Percentiles rank a stretch among this genome's conserved stretches.
Conservation (phyloP, 2,329 filamentous ascomycete genomes). For the Teratosphaeria epicoccoides region DNA sequence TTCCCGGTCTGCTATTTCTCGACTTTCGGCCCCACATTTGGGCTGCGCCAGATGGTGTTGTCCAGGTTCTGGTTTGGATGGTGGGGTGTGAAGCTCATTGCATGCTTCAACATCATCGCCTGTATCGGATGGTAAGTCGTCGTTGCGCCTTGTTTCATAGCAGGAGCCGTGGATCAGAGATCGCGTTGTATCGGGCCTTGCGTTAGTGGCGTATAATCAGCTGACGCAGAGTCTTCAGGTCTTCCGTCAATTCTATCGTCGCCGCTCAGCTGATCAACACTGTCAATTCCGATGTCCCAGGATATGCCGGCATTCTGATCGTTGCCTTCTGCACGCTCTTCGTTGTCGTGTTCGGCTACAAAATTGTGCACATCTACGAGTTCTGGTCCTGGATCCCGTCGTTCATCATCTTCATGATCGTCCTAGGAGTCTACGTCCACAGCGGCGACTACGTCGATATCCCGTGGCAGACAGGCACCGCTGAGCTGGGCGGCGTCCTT, state of each 20-base stretch:
- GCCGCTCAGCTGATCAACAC: constrained; percentile 68
- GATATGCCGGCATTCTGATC: constrained; percentile 63
- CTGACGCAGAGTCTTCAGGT: constrained; percentile 49
- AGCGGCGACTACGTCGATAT: constrained; percentile 54
- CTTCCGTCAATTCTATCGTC: constrained; percentile 67
- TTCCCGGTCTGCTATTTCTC: constrained; percentile 66
- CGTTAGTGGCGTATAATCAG: not conserved
- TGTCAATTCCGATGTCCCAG: constrained; percentile 58
- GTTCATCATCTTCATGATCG: constrained; percentile 61
- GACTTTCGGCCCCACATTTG: constrained; percentile 63
- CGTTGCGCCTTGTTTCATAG: not conserved
- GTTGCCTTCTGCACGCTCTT: constrained; percentile 58
- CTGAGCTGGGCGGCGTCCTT: constrained; percentile 52
- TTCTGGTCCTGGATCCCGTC: constrained; percentile 65
- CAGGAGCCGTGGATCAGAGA: not conserved
- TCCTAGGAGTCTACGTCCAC: constrained; percentile 57
- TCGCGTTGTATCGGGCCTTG: not conserved
- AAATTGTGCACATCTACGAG: constrained; percentile 67
- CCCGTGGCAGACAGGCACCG: constrained; percentile 48
- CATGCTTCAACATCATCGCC: constrained; percentile 23
- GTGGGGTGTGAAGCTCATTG: constrained; percentile 35
- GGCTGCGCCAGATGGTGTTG: constrained; percentile 71
- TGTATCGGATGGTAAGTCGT: constrained; percentile 6
- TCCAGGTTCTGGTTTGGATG: constrained; percentile 63
- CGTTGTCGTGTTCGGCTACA: constrained; percentile 65